Evolutionary conservation across 768 basidiomycete species (phyloP).

Genomic region (Naganishia vaughanmartiniae): DNA sequence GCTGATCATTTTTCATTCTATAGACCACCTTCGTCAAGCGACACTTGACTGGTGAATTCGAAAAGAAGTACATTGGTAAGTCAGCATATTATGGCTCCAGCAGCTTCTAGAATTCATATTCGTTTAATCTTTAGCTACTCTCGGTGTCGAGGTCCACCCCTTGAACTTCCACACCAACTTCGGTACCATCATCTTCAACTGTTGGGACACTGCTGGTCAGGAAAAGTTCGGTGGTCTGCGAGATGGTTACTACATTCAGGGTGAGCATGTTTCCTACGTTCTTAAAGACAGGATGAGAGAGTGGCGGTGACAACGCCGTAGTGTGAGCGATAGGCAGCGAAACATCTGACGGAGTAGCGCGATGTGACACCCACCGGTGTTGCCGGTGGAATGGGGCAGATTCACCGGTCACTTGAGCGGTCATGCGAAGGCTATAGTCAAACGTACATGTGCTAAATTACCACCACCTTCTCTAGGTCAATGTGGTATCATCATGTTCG

Average conservation of each 20-base stretch:
- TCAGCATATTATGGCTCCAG: slow-evolving; percentile 6
- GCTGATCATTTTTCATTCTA: not conserved
- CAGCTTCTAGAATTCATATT: not conserved
- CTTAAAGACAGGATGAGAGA: not conserved
- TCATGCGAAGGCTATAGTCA: not conserved
- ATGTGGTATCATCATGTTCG: slow-evolving; percentile 99
- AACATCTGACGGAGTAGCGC: no score
- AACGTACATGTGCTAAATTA: not conserved
- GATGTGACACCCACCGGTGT: no score
- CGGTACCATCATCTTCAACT: slow-evolving; percentile 98
- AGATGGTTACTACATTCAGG: slow-evolving; percentile 63
- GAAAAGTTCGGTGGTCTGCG: slow-evolving; percentile 99
- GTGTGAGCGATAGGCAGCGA: not conserved
- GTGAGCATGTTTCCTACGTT: slow-evolving; percentile 24
- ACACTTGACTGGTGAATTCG: slow-evolving; percentile 98
- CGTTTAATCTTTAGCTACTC: slow-evolving; percentile 66
- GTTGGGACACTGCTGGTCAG: slow-evolving; percentile 99
- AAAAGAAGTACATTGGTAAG: slow-evolving; percentile 99
- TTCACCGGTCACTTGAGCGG: not conserved
- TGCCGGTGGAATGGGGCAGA: no score
- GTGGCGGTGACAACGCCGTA: not conserved
- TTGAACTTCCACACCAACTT: slow-evolving; percentile 95
- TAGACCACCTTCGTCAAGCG: slow-evolving; percentile 99
- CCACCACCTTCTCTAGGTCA: slow-evolving; percentile 63
- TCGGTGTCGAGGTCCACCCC: slow-evolving; percentile 99